Evolutionary conservation across 345 rosid genomes (phyloP).

Genomic region (Syzygium grande): DNA sequence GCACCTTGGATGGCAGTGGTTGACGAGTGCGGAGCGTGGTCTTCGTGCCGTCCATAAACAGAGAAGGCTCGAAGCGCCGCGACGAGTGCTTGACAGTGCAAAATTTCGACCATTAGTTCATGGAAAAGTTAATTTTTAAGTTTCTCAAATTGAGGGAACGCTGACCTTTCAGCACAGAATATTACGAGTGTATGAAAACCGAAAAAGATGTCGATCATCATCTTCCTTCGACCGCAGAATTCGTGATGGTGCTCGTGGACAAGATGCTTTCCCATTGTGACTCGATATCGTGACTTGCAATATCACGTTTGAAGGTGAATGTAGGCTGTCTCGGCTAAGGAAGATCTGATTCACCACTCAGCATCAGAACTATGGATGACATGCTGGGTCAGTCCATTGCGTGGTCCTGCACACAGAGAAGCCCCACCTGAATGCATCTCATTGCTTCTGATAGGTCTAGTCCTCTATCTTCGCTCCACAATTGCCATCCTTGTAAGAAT

Average conservation of each 20-base stretch:
- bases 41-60: too few species aligned
- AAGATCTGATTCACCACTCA: background rate
- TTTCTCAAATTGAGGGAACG: background rate
- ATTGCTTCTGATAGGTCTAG: background rate
- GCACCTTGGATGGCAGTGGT: too few species aligned
- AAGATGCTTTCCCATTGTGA: background rate
- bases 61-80: too few species aligned
- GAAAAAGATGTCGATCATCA: background rate
- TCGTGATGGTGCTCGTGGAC: background rate
- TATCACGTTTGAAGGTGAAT: background rate
- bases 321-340: background rate
- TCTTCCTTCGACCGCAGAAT: background rate
- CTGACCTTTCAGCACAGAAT: background rate
- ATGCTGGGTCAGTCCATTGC: slow-evolving; percentile 16
- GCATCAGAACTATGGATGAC: background rate
- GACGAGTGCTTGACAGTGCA: too few species aligned
- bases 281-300: background rate
- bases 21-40: too few species aligned
- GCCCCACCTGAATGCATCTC: background rate
- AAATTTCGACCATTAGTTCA: background rate
- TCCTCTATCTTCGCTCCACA: background rate
- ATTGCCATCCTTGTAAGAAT: background rate
- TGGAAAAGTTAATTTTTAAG: background rate
- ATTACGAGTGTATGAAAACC: fast-evolving
- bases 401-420: slow-evolving; percentile 25